Percentiles rank a stretch among this genome's conserved stretches.
Conservation (phyloP, 345 rosid genomes). For the Garcia nutans region DNA sequence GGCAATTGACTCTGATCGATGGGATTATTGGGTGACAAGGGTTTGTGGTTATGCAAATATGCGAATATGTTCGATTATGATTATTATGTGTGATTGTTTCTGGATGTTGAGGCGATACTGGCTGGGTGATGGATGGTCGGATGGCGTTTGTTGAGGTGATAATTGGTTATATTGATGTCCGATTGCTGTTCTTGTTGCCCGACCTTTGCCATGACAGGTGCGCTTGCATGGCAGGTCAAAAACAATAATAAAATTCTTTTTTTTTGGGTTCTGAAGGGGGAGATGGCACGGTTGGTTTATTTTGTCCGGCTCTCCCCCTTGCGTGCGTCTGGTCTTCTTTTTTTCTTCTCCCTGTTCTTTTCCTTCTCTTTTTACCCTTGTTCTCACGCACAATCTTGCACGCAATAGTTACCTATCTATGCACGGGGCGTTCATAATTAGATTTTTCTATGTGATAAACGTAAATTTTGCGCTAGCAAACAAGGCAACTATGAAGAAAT, state of each 20-base stretch:
- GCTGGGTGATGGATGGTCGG: background rate
- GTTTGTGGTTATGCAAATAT: background rate
- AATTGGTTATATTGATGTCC: background rate
- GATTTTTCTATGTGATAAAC: background rate
- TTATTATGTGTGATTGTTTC: background rate
- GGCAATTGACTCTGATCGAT: background rate
- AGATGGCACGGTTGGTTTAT: constrained; percentile 36
- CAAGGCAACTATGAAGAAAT: background rate
- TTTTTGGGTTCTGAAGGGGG: constrained; percentile 28
- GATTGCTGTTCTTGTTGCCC: background rate
- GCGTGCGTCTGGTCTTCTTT: constrained; percentile 7
- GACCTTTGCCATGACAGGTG: constrained; percentile 45
- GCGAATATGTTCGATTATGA: background rate
- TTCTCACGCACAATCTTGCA: background rate
- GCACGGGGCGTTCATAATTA: no score
- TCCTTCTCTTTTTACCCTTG: no score
- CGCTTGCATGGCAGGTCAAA: constrained; percentile 45
- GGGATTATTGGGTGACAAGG: background rate
- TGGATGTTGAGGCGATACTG: background rate
- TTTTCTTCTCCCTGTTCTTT: background rate
- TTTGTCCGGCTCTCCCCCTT: constrained; percentile 44
- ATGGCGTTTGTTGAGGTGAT: background rate
- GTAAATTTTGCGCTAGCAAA: background rate
- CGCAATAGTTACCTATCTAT: no score
- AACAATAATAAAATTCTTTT: constrained; percentile 17